Percentiles rank a stretch among this genome's conserved stretches.
Evolutionary conservation across 1,139 yeast species (phyloP).

Genomic region (Taphrina communis): DNA sequence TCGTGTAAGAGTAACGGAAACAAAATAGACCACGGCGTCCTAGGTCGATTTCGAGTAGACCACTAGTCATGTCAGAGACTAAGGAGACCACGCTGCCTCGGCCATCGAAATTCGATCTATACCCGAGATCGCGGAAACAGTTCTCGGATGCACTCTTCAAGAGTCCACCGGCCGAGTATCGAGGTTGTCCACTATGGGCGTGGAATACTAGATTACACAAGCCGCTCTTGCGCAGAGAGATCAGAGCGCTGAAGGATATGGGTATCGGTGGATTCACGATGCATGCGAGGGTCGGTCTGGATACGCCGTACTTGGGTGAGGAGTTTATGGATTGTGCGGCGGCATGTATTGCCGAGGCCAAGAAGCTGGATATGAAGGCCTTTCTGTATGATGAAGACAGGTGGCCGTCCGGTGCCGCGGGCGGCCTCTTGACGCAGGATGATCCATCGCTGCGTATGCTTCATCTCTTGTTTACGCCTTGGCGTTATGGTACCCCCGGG

Average conservation of each 20-base stretch:
- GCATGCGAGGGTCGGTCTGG: slow-evolving; percentile 39
- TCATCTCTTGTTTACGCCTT: slow-evolving; percentile 35
- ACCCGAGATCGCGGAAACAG: slow-evolving; percentile 15
- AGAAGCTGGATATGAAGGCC: slow-evolving; percentile 31
- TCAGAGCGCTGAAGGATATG: slow-evolving; percentile 28
- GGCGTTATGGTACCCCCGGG: slow-evolving; percentile 36
- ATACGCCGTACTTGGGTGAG: slow-evolving; percentile 32
- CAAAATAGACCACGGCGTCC: too few relatives aligned
- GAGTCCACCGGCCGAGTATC: slow-evolving; percentile 31
- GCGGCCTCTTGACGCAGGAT: slow-evolving; percentile 24
- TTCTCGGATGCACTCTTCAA: slow-evolving; percentile 10
- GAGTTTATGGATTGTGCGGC: slow-evolving; percentile 32
- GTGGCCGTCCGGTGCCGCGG: slow-evolving; percentile 39
- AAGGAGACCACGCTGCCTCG: slow-evolving; percentile 5
- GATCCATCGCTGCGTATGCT: slow-evolving; percentile 28
- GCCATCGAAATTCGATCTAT: slow-evolving; percentile 21
- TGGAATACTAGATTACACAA: slow-evolving; percentile 35
- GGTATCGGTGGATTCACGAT: slow-evolving; percentile 39
- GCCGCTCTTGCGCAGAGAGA: slow-evolving; percentile 36
- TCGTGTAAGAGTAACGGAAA: too few relatives aligned
- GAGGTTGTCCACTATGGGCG: slow-evolving; percentile 37
- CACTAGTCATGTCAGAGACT: background rate
- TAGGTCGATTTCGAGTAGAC: too few relatives aligned
- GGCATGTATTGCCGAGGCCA: slow-evolving; percentile 33
- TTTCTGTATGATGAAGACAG: slow-evolving; percentile 36